Conservation (phyloP, 208 protist species). For the Blastocrithidia nonstop region DNA sequence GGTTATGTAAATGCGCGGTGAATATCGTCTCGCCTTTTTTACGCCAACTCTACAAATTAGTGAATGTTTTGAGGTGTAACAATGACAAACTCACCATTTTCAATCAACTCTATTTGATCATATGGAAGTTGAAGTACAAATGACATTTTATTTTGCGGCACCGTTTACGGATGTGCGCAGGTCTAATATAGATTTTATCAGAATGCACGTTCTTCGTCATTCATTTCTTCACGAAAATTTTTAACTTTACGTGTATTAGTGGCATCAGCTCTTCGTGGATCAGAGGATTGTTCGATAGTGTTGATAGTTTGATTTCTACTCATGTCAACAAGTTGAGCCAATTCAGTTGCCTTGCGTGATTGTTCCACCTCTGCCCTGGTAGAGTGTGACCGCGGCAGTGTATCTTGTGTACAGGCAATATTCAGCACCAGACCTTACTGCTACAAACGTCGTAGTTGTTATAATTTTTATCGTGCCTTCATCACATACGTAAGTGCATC, state of each 20-base stretch:
- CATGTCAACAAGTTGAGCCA: too few relatives aligned
- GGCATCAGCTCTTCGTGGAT: too few relatives aligned
- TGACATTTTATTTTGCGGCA: not conserved
- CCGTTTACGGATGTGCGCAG: constrained; percentile 3
- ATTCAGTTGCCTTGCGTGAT: too few relatives aligned
- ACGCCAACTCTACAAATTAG: constrained; percentile 12
- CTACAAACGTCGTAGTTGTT: not conserved
- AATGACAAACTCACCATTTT: constrained; percentile 10
- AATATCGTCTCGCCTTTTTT: constrained; percentile 12
- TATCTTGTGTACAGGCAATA: not conserved
- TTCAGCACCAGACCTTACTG: not conserved
- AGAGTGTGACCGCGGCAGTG: too few relatives aligned
- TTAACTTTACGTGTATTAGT: too few relatives aligned
- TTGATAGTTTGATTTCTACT: too few relatives aligned
- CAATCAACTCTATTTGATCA: constrained; percentile 9
- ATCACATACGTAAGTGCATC: constrained; percentile 15
- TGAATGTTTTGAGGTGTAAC: constrained; percentile 21
- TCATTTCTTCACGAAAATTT: constrained; percentile 11
- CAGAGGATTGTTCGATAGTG: not conserved
- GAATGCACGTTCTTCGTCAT: constrained; percentile 9
- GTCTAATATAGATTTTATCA: constrained; percentile 12
- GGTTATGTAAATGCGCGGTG: constrained; percentile 12
- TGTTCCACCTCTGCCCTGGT: too few relatives aligned
- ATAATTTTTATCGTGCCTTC: constrained; percentile 9
- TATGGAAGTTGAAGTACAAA: constrained; percentile 2